Conservation (phyloP, 2,329 filamentous ascomycete genomes). For the Pezicula radicicola region DNA sequence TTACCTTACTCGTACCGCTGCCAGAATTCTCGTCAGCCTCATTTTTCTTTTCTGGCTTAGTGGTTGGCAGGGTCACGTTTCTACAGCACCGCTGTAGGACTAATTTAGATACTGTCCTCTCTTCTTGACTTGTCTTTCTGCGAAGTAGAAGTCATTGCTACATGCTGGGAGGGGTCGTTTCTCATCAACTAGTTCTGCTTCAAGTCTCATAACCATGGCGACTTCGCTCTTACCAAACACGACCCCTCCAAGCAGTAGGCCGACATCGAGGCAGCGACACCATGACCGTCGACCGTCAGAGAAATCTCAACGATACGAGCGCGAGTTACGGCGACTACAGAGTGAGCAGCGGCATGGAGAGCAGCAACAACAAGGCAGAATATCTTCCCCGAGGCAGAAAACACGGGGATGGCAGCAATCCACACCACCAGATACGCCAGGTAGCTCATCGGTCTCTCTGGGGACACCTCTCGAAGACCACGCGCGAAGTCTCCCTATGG, state of each 20-base stretch:
- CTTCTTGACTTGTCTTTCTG: background rate
- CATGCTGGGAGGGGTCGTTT: background rate
- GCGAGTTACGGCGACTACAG: constrained; percentile 10
- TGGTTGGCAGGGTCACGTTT: background rate
- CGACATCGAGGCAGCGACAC: constrained; percentile 12
- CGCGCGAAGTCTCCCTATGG: constrained; percentile 21
- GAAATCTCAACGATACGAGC: background rate
- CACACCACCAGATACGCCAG: constrained; percentile 10
- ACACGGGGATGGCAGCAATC: constrained; percentile 4
- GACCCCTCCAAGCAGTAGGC: constrained; percentile 13
- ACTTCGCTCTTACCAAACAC: constrained; percentile 11
- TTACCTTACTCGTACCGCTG: too few species aligned
- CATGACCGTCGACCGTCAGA: constrained; percentile 4
- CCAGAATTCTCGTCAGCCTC: background rate
- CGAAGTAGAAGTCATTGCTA: background rate
- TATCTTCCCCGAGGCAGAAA: constrained; percentile 12
- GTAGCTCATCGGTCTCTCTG: constrained; percentile 6
- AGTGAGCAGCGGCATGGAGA: constrained; percentile 7
- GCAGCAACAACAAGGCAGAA: constrained; percentile 1
- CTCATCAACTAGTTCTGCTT: constrained; percentile 2
- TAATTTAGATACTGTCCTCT: background rate
- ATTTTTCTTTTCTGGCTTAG: background rate
- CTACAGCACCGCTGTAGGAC: background rate
- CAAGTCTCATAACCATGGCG: constrained; percentile 15
- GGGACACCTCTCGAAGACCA: constrained; percentile 4